Evolutionary conservation across 495 filamentous ascomycete species (phyloP), one percentile per base, ranked within the genome.

Genomic region (Aspergillus baeticus): DNA sequence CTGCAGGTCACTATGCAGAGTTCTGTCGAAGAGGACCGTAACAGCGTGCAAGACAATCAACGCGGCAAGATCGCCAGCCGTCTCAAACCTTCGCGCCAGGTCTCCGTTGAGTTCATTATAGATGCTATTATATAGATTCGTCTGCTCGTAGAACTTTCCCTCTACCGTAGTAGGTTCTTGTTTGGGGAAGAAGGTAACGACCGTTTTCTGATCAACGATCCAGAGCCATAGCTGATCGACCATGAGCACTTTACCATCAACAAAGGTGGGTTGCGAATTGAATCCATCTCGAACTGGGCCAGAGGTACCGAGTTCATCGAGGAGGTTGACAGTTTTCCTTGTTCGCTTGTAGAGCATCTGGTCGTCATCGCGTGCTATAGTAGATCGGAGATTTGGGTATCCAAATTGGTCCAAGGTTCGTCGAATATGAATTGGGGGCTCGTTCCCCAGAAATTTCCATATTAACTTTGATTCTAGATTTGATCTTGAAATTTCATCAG

Each of bases 311-410:
- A 65, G 57, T 35, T 73, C 67, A 8, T 68, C 67, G 34, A 69
- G 63, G 10, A 68, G 49, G 14, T 64, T 64, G 10, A 63, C 56
- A 3, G 60, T 55, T 58, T 77, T 71, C 58, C 81, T 83, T 1
- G 86, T 89, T 1, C 85, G 75, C 55, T 88, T 88, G 70, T 86
- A 89, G 4, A 88, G 68, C 80, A 89, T 86, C 63, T 89, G 85
- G 34, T 89, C 85, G 42, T 84, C 82, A 38, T 89, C 86, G 22
- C 85, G 73, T 0, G 82, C 79, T 22, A 81, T 68, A 0, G 85
- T 87, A 17, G 87, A 85, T 15, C 77, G 70, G 0, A 88, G 72
- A 41, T 82, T 81, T 0, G 83, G 84, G 56, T 88, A 87, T 0
- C 84, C 84, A 50, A 79, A 88, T 61, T 88, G 85, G 52, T 89